phyloP scores from a whole-genome alignment of 768 basidiomycete genomes.

The Hygrocybe coccinea region DNA sequence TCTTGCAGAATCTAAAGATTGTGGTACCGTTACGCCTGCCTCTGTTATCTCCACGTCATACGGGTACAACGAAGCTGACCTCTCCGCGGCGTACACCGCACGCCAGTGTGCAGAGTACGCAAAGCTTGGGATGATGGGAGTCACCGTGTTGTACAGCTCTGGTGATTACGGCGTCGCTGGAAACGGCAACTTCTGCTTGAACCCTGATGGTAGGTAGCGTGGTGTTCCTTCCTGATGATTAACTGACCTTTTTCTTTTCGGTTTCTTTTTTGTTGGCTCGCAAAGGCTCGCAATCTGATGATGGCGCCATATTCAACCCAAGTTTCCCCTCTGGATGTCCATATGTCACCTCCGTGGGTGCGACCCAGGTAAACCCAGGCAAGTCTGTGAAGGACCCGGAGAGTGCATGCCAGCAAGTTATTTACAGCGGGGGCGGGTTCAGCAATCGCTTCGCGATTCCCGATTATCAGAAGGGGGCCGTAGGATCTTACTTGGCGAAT shows the following conservation, averaged over 20 bases:
- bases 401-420: conserved; percentile 35
- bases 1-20: conserved; percentile 27
- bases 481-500: conserved; percentile 10
- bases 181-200: conserved; percentile 33
- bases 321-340: conserved; percentile 32
- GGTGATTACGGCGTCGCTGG: conserved; percentile 56
- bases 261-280: not conserved
- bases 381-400: conserved; percentile 29
- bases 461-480: conserved; percentile 35
- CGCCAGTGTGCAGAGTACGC: conserved; percentile 49
- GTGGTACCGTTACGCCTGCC: conserved; percentile 40
- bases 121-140: conserved; percentile 56
- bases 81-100: conserved; percentile 36
- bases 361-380: conserved; percentile 38
- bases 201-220: conserved; percentile 37
- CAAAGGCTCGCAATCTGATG: conserved; percentile 3
- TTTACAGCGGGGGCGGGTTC: conserved; percentile 37
- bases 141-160: conserved; percentile 52
- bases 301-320: conserved; percentile 32
- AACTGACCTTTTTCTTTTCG: not conserved
- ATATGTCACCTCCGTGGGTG: conserved; percentile 38
- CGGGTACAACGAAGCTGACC: conserved; percentile 39
- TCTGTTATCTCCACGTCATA: conserved; percentile 42
- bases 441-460: conserved; percentile 39
- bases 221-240: not conserved